Percentiles rank a stretch among this genome's conserved stretches.
Evolutionary conservation across 2,329 filamentous ascomycete genomes (phyloP).

Genomic region (Beauveria scarabaeidicola): DNA sequence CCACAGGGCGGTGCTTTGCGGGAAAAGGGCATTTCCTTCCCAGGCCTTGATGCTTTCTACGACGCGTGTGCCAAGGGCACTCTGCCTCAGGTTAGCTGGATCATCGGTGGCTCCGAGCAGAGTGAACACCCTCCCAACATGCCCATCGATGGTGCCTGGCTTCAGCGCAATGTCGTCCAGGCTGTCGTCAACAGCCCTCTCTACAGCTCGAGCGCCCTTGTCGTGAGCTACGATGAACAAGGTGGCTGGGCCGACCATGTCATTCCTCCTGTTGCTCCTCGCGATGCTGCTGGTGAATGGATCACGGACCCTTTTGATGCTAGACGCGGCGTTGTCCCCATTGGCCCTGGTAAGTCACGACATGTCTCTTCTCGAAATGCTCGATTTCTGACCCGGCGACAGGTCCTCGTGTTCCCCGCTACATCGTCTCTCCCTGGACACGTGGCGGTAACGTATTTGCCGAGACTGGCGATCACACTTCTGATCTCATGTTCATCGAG

Average conservation of each 20-base stretch:
- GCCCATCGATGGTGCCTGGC: conserved; percentile 46
- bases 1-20: conserved; percentile 29
- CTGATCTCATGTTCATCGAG: conserved; percentile 45
- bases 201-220: conserved; percentile 40
- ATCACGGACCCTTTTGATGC: conserved; percentile 30
- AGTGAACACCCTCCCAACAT: conserved; percentile 45
- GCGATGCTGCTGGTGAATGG: conserved; percentile 42
- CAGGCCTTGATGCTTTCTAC: conserved; percentile 40
- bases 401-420: conserved; percentile 40
- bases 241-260: conserved; percentile 47
- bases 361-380: neutral
- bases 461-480: conserved; percentile 44
- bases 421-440: conserved; percentile 46
- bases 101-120: conserved; percentile 46
- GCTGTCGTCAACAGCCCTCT: conserved; percentile 38
- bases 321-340: conserved; percentile 23
- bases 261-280: conserved; percentile 36
- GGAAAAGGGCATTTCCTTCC: conserved; percentile 35
- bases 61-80: conserved; percentile 38
- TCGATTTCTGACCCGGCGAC: neutral
- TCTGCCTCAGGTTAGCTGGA: conserved; percentile 42
- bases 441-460: conserved; percentile 44
- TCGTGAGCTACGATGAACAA: conserved; percentile 47
- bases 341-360: conserved; percentile 20
- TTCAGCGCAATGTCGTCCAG: conserved; percentile 44